Evolutionary conservation across 352 stramenopile species (phyloP), one percentile per base, ranked within the genome.

Genomic region (Vaucheria bursata): DNA sequence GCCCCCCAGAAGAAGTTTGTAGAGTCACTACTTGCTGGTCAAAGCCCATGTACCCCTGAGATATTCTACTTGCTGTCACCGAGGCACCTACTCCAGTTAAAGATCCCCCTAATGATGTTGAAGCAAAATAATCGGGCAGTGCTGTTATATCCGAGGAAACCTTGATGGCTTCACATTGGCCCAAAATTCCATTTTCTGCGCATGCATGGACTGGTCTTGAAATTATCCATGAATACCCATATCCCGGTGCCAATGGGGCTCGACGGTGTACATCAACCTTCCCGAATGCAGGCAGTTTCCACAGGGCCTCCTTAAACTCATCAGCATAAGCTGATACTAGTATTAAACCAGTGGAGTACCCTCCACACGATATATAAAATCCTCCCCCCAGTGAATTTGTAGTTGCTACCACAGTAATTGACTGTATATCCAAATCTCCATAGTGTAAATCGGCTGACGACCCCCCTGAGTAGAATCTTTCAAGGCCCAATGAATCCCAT

Each of bases 401-500:
- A 0, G 36, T 25, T 31, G 50, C 7, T n/a, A 8, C 38, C 4
- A 36, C 18, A 18, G 18, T 68, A 1, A 98, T 85, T 25, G 91
- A 86, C 85, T 97, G 93, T 0, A 96, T 90, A 36, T 94, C 92
- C 38, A 91, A 78, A 31, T 75, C 78, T 4, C 87, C 87, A 81
- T 95, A 98, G 18, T 97, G 77, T 0, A 88, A 75, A 31, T 82
- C 37, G 37, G 49, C 12, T 83, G 85, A 4, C 89, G 80, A 2
- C 79, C 72, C 4, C 77, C 68, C 25, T 85, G 82, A 6, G 75
- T 80, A 0, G 70, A 69, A 40, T 2, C 88, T 87, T 7, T 90
- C 86, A 3, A 93, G 72, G 53, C 92, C 90, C 85, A 96, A 91
- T 0, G 86, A 87, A 77, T 97, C 93, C 92, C 91, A 98, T 64